phyloP scores from a whole-genome alignment of 2,329 filamentous ascomycete genomes.

The Metarhizium rileyi region DNA sequence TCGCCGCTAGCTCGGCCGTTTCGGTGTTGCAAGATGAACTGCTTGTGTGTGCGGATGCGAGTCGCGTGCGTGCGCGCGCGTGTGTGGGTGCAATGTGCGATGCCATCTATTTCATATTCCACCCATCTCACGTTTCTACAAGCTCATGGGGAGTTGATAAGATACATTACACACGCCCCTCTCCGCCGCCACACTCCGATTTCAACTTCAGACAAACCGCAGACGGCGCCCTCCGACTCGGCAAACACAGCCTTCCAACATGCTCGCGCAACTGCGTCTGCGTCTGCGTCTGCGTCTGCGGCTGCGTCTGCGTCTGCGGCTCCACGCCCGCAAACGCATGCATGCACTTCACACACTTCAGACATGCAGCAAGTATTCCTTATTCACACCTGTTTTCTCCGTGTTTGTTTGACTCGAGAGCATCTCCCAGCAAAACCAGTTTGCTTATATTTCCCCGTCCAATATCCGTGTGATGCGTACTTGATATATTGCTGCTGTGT shows the following conservation, averaged over 20 bases:
- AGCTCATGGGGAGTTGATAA: no score
- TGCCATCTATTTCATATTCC: no score
- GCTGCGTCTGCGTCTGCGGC: neutral
- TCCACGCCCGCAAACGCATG: conserved; percentile 5
- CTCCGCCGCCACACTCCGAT: neutral
- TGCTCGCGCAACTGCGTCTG: neutral
- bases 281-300: no score
- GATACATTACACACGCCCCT: neutral
- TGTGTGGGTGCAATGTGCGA: neutral
- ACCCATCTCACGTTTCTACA: neutral
- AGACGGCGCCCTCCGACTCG: neutral
- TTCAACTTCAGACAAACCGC: neutral
- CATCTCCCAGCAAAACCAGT: no score
- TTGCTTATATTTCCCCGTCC: no score
- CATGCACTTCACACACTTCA: conserved; percentile 5
- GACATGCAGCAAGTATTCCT: conserved; percentile 7
- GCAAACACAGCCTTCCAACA: neutral
- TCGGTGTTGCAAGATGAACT: neutral
- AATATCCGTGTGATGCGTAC: no score
- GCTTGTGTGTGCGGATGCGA: no score
- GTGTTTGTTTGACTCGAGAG: neutral
- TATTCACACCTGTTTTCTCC: neutral
- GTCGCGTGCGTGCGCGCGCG: no score
- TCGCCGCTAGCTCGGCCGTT: neutral
- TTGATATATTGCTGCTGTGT: neutral